Percentiles rank a stretch among this genome's conserved stretches.
Evolutionary conservation across 139 green algal species (phyloP).

Genomic region (Coelastrella sp.): DNA sequence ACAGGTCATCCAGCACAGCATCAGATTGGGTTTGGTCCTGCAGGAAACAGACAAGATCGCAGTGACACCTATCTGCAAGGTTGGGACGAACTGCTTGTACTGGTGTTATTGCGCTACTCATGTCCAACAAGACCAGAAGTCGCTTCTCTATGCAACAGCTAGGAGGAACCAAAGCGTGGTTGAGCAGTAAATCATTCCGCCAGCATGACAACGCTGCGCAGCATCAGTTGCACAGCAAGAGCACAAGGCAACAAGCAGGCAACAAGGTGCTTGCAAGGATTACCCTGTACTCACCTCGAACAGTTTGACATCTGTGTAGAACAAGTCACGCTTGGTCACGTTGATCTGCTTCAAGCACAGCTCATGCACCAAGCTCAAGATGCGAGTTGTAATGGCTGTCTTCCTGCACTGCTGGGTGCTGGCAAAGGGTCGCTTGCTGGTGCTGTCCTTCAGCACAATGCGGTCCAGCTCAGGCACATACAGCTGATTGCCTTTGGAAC

Average conservation of each 20-base stretch:
- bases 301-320: slow-evolving; percentile 99
- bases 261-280: too few species aligned
- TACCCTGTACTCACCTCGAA: slow-evolving; percentile 90
- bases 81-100: background rate
- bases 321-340: slow-evolving; percentile 95
- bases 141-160: too few species aligned
- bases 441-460: slow-evolving; percentile 91
- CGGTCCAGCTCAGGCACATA: slow-evolving; percentile 70
- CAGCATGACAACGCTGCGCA: too few species aligned
- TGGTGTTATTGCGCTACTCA: too few species aligned
- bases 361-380: slow-evolving; percentile 91
- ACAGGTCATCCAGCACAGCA: slow-evolving; percentile 91
- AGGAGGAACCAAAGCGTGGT: too few species aligned
- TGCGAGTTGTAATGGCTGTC: slow-evolving; percentile 89
- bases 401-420: slow-evolving; percentile 81
- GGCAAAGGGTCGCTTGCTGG: slow-evolving; percentile 80
- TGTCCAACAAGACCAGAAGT: too few species aligned
- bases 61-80: background rate
- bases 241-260: too few species aligned
- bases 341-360: slow-evolving; percentile 85
- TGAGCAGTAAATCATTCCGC: too few species aligned
- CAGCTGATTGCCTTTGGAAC: slow-evolving; percentile 61
- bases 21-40: slow-evolving; percentile 91
- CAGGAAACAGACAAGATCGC: background rate
- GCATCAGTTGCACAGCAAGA: too few species aligned